phyloP scores from a whole-genome alignment of 176 grass and related monocot species.

The Triticum aestivum region DNA sequence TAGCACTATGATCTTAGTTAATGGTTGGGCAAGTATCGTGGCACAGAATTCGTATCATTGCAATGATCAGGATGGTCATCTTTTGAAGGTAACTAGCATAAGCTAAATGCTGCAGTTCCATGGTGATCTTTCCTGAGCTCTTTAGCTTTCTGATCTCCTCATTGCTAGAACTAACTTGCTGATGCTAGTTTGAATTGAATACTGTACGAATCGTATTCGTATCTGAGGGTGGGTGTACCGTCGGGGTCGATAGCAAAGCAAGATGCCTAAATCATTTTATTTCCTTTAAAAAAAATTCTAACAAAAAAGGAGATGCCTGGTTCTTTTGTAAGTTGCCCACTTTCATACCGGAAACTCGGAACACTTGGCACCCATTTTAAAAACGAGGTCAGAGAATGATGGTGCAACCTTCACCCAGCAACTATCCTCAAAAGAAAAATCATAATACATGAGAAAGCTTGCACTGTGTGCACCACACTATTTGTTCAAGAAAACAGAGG shows the following conservation, averaged over 20 bases:
- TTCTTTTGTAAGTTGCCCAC: slow-evolving; percentile 11
- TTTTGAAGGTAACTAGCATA: not conserved
- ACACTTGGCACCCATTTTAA: not conserved
- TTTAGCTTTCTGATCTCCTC: not conserved
- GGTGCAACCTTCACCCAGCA: slow-evolving; percentile 19
- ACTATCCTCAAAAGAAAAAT: not conserved
- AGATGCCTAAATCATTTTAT: not conserved
- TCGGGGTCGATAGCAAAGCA: slow-evolving; percentile 28
- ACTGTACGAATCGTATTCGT: slow-evolving; percentile 20
- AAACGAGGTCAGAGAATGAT: slow-evolving; percentile 31
- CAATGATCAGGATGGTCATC: not conserved
- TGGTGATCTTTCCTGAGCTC: not conserved
- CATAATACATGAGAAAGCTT: not conserved
- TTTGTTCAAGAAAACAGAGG: not conserved
- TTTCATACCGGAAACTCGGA: slow-evolving; percentile 8
- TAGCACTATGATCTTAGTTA: not conserved
- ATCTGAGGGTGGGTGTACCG: slow-evolving; percentile 29
- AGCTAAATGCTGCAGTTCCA: not conserved
- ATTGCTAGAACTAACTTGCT: slow-evolving; percentile 1
- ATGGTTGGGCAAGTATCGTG: not conserved
- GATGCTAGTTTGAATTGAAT: not conserved
- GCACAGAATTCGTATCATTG: not conserved
- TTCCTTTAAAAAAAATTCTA: not conserved
- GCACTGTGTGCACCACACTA: not conserved
- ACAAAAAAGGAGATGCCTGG: slow-evolving; percentile 20